phyloP scores from a whole-genome alignment of 2,329 filamentous ascomycete genomes.

The Sporothrix brunneoviolacea region DNA sequence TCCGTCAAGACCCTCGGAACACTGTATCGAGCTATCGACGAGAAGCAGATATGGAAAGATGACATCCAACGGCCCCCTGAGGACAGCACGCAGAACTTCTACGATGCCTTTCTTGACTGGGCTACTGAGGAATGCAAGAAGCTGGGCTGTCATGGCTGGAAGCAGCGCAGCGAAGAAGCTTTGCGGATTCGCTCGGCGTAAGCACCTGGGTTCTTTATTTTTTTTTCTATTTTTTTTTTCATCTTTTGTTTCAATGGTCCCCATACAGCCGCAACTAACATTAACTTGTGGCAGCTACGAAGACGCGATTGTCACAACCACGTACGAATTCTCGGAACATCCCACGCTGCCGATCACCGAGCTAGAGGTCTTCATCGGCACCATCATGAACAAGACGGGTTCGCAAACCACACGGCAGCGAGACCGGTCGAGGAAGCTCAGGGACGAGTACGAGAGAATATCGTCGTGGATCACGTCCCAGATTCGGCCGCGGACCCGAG shows the following conservation, averaged over 20 bases:
- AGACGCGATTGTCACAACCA: constrained; percentile 33
- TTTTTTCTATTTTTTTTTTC: not conserved
- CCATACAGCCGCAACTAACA: not conserved
- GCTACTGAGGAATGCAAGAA: constrained; percentile 24
- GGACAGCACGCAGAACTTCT: constrained; percentile 31
- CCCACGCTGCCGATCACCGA: constrained; percentile 39
- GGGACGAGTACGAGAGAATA: constrained; percentile 44
- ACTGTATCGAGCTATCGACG: constrained; percentile 67
- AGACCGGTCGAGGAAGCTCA: constrained; percentile 44
- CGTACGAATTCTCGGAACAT: constrained; percentile 40
- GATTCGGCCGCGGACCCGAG: constrained; percentile 20
- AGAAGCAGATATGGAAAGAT: constrained; percentile 55
- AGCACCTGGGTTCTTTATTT: no score
- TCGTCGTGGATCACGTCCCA: constrained; percentile 29
- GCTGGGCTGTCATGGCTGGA: constrained; percentile 30
- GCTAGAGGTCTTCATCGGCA: constrained; percentile 49
- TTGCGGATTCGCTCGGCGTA: constrained; percentile 41
- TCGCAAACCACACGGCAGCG: constrained; percentile 44
- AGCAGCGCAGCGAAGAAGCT: constrained; percentile 30
- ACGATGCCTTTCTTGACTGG: constrained; percentile 33
- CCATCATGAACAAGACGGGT: constrained; percentile 46
- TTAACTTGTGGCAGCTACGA: constrained; percentile 40
- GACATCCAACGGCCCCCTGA: constrained; percentile 33
- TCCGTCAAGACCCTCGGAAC: constrained; percentile 63
- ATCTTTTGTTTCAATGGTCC: not conserved